A percentile compares a stretch with the other conserved stretches of the same genome.
Conservation (phyloP, 441 rosid species). For the Gossypium trilobum region DNA sequence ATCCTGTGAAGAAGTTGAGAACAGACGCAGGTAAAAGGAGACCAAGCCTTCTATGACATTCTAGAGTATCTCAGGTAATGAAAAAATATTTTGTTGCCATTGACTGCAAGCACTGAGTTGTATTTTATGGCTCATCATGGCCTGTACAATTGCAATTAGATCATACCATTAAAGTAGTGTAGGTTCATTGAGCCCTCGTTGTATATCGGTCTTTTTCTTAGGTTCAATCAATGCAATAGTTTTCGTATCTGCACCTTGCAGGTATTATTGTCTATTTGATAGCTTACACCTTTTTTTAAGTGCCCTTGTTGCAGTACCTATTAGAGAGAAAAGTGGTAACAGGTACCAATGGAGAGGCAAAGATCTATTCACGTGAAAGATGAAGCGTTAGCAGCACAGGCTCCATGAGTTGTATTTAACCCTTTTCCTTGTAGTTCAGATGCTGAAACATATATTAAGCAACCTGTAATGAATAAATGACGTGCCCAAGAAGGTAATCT, state of each 20-base stretch:
- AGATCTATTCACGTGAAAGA: not conserved
- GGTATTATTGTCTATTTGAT: not conserved
- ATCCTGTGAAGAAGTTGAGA: constrained; percentile 93
- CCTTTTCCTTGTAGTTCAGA: too few species aligned
- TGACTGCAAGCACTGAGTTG: constrained; percentile 17
- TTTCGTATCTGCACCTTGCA: constrained; percentile 19
- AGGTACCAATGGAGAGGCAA: not conserved
- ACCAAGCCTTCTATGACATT: constrained; percentile 67
- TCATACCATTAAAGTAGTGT: constrained; percentile 29
- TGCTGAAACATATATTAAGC: too few species aligned
- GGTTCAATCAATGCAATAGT: constrained; percentile 24
- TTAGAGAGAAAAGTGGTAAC: not conserved
- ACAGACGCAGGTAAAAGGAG: constrained; percentile 92
- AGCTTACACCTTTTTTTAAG: not conserved
- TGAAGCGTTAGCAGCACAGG: not conserved
- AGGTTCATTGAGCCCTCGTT: constrained; percentile 25
- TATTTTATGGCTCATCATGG: constrained; percentile 16
- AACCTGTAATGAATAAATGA: too few species aligned
- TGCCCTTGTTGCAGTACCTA: not conserved
- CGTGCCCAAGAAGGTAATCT: not conserved
- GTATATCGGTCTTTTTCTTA: constrained; percentile 18
- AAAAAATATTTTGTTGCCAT: constrained; percentile 19
- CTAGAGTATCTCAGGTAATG: constrained; percentile 19
- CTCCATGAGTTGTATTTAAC: not conserved
- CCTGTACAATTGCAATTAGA: constrained; percentile 26